Evolutionary conservation across 345 rosid species (phyloP).

Genomic region (Pugionium dolabratum): DNA sequence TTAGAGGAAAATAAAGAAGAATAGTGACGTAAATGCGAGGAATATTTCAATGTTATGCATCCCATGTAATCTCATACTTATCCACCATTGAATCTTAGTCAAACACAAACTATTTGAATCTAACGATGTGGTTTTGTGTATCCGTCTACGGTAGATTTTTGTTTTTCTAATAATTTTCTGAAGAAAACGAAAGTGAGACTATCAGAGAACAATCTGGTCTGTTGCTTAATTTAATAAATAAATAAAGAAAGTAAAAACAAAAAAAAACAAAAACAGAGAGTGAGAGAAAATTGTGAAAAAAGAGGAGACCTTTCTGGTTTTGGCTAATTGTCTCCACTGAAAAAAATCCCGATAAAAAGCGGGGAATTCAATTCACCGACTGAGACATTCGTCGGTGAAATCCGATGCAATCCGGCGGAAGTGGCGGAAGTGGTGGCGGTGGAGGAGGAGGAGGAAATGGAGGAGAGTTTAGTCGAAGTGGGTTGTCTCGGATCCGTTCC

Average conservation of each 20-base stretch:
- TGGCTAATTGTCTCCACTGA: slow-evolving; percentile 41
- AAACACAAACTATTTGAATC: neutral
- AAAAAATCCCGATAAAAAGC: slow-evolving; percentile 21
- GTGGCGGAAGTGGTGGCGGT: slow-evolving; percentile 39
- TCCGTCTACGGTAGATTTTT: neutral
- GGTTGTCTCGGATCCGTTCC: slow-evolving; percentile 69
- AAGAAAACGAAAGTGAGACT: neutral
- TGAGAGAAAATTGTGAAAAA: slow-evolving; percentile 12
- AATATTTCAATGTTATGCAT: neutral
- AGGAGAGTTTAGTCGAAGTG: slow-evolving; percentile 51
- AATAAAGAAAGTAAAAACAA: neutral
- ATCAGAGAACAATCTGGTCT: slow-evolving; percentile 37
- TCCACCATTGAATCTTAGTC: slow-evolving; percentile 20
- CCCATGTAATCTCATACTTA: neutral
- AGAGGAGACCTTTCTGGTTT: slow-evolving; percentile 29
- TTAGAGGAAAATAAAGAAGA: neutral
- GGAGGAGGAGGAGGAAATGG: slow-evolving; percentile 40
- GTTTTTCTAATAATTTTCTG: too few relatives aligned
- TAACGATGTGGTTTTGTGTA: slow-evolving; percentile 5
- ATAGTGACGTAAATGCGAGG: slow-evolving; percentile 31
- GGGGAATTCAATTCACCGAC: slow-evolving; percentile 32
- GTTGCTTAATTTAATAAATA: slow-evolving; percentile 14
- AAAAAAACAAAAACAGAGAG: neutral
- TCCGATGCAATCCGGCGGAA: slow-evolving; percentile 56
- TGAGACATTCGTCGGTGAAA: slow-evolving; percentile 19